Base-by-base conservation (phyloP, 2,329 filamentous ascomycete species). In the Clarireedia paspali region DNA sequence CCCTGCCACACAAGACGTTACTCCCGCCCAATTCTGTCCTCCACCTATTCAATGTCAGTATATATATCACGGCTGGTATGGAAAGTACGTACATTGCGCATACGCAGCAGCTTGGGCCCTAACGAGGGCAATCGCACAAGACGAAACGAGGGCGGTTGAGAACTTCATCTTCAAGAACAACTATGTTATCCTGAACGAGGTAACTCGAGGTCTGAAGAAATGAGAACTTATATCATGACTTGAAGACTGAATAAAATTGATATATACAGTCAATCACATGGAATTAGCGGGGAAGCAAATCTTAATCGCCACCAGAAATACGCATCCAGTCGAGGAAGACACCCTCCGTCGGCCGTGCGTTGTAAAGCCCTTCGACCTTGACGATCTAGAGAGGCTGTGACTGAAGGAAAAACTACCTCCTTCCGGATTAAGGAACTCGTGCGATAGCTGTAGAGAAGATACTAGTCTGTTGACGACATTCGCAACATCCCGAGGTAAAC, bases 91-190 rank as follows among this genome's bases (percentile, higher is more conserved):
- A 55, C 53, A 55, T 14, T 55, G 47, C 50, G 15, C 6, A 4
- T 44, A 55, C 9, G 15, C 53, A n/a, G 36, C 20, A 17, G n/a
- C 36, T 36, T 55, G 53, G 6, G 46, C 53, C 44, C 46, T 50
- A 3, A 26, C 46, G 5, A 55, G 46, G 34, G 46, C 53, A 17
- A 50, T 30, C 2, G 46, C 38, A 30, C 26, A 55, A 7, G 36
- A 42, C 9, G 47, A 30, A 34, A 45, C 17, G 15, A 55, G 27
- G 9, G 53, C 53, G 40, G 17, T 7, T 34, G 53, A 55, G 6
- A 44, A 10, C 14, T 55, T 55, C 53, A 55, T 50, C 26, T 46
- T 46, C 17, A 24, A 20, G 10, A 20, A 45, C 20, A 23, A 12
- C 6, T 42, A 42, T 30, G 6, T 38, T 26, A 20, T 12, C 6